Conservation (phyloP, 2,329 filamentous ascomycete genomes). For the Ceratocystiopsis minuta region DNA sequence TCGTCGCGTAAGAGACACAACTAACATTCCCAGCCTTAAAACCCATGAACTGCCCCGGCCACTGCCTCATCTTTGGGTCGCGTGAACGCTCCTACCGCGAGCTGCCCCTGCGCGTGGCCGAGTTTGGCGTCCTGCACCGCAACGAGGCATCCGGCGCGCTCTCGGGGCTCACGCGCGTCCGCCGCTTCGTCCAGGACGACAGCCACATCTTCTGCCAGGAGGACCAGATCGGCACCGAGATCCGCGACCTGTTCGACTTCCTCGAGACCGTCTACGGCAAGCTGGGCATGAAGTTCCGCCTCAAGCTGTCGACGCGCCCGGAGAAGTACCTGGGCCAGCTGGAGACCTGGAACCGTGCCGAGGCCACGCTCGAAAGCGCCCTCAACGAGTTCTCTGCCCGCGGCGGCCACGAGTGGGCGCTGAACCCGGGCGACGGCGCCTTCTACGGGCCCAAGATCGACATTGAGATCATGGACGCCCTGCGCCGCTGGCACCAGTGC, state of each 20-base stretch:
- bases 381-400: conserved; percentile 55
- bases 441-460: conserved; percentile 99
- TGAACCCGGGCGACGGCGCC: conserved; percentile 88
- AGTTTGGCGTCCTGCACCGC: conserved; percentile 73
- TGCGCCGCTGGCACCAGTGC: conserved; percentile 75
- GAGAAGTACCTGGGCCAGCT: conserved; percentile 81
- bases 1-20: too few relatives aligned
- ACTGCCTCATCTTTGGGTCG: conserved; percentile 68
- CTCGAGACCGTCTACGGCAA: conserved; percentile 56
- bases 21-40: conserved; percentile 18
- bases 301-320: conserved; percentile 79
- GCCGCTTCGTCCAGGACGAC: conserved; percentile 80
- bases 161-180: conserved; percentile 65
- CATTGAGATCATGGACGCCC: conserved; percentile 62
- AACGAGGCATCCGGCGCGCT: conserved; percentile 73
- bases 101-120: conserved; percentile 66
- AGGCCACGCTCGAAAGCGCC: conserved; percentile 60
- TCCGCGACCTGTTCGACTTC: conserved; percentile 76
- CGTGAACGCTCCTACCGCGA: conserved; percentile 60
- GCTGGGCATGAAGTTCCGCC: conserved; percentile 77
- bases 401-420: conserved; percentile 52
- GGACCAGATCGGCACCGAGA: conserved; percentile 57
- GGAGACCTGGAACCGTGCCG: conserved; percentile 77
- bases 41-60: conserved; percentile 84
- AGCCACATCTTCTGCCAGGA: conserved; percentile 71